Conservation (phyloP, 2,329 filamentous ascomycete genomes). For the Thielaviopsis euricoi region DNA sequence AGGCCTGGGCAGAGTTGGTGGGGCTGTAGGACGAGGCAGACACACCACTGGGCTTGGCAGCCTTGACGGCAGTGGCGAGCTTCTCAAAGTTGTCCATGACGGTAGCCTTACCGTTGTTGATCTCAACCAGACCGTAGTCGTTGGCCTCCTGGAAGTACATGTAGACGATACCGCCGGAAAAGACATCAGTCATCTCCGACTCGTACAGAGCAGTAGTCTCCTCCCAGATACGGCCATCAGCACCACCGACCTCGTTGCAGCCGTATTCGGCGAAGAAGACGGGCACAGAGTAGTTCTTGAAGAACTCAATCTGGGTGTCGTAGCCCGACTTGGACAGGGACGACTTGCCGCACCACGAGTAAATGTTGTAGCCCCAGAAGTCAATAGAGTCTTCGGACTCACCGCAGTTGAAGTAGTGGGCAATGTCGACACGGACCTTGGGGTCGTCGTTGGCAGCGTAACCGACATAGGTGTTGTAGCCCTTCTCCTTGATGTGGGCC, state of each 20-base stretch:
- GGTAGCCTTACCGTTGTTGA: slow-evolving; percentile 41
- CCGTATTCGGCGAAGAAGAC: slow-evolving; percentile 99
- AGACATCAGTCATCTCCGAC: slow-evolving; percentile 64
- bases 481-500: slow-evolving; percentile 70
- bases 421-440: slow-evolving; percentile 63
- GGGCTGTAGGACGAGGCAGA: slow-evolving; percentile 52
- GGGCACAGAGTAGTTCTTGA: slow-evolving; percentile 75
- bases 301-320: slow-evolving; percentile 68
- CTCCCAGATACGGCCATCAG: slow-evolving; percentile 58
- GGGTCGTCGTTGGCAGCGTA: slow-evolving; percentile 93
- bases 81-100: slow-evolving; percentile 60
- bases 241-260: slow-evolving; percentile 55
- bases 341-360: slow-evolving; percentile 93
- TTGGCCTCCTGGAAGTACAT: slow-evolving; percentile 93
- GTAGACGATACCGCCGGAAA: slow-evolving; percentile 95
- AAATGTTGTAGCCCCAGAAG: slow-evolving; percentile 99
- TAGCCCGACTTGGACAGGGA: slow-evolving; percentile 64
- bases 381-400: slow-evolving; percentile 53
- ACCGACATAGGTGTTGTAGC: slow-evolving; percentile 76
- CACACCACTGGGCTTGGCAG: slow-evolving; percentile 49
- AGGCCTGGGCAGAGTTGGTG: slow-evolving; percentile 47
- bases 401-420: slow-evolving; percentile 91
- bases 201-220: slow-evolving; percentile 75
- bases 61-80: slow-evolving; percentile 53
- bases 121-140: slow-evolving; percentile 64